A percentile compares a stretch with the other conserved stretches of the same genome.
Evolutionary conservation across 345 rosid genomes (phyloP).

Genomic region (Hevea brasiliensis): DNA sequence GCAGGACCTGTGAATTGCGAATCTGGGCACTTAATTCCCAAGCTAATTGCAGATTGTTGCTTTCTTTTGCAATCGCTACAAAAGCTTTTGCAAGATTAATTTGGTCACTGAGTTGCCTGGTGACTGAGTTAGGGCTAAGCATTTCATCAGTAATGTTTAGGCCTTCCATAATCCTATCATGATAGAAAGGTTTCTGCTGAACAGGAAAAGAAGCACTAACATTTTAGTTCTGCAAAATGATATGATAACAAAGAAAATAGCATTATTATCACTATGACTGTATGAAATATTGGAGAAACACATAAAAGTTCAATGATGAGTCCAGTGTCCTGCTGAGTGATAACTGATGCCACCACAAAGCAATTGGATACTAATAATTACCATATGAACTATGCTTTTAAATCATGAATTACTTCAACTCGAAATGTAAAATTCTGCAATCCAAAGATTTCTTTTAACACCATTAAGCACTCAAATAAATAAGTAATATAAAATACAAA

Average conservation of each 20-base stretch:
- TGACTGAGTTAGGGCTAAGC: conserved; percentile 67
- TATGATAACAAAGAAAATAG: not conserved
- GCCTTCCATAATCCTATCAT: conserved; percentile 56
- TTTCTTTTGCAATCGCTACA: conserved; percentile 91
- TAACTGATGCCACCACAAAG: no score
- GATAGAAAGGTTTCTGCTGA: conserved; percentile 50
- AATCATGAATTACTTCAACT: not conserved
- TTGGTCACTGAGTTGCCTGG: conserved; percentile 86
- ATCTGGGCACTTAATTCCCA: conserved; percentile 97
- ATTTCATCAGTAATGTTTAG: conserved; percentile 82
- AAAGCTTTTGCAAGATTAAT: conserved; percentile 88
- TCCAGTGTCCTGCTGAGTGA: not conserved
- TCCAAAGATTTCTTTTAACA: not conserved
- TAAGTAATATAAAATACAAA: not conserved
- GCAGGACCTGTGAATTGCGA: conserved; percentile 75
- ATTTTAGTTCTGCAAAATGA: not conserved
- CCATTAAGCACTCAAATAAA: not conserved
- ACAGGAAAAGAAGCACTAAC: not conserved
- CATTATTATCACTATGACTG: not conserved
- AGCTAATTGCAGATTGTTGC: conserved; percentile 88
- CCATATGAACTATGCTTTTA: not conserved
- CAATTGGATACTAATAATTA: not conserved
- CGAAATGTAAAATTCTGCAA: not conserved
- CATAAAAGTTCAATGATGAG: not conserved
- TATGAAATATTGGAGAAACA: not conserved